phyloP scores from a whole-genome alignment of 441 rosid genomes.

The Adansonia rubrostipa region DNA sequence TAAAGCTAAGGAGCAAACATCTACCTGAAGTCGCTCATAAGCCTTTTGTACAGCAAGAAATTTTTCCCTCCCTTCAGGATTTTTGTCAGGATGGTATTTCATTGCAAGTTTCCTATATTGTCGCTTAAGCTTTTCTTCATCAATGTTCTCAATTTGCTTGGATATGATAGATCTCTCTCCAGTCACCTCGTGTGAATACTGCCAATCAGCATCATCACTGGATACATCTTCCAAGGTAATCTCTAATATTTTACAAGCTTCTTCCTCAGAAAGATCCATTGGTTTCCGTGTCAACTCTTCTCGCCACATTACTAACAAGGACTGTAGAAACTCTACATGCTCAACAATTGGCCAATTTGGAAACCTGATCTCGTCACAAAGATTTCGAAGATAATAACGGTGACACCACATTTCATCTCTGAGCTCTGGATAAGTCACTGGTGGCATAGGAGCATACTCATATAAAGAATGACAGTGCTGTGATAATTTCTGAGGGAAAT shows the following conservation, averaged over 20 bases:
- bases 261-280: conserved; percentile 99
- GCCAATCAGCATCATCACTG: conserved; percentile 50
- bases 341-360: conserved; percentile 99
- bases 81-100: conserved; percentile 99
- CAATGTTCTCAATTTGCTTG: conserved; percentile 93
- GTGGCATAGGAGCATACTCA: conserved; percentile 99
- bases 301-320: conserved; percentile 99
- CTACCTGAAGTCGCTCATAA: conserved; percentile 98
- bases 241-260: conserved; percentile 94
- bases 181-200: conserved; percentile 47
- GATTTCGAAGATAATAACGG: conserved; percentile 93
- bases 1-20: conserved; percentile 23
- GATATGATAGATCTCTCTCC: conserved; percentile 73
- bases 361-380: conserved; percentile 95
- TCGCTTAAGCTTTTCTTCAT: conserved; percentile 98
- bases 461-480: conserved; percentile 97
- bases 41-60: conserved; percentile 99
- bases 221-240: conserved; percentile 83
- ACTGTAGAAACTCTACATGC: conserved; percentile 98
- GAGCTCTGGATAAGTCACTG: conserved; percentile 98
- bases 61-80: conserved; percentile 99
- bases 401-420: conserved; percentile 99
- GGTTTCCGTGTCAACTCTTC: conserved; percentile 98
- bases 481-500: conserved; percentile 84
- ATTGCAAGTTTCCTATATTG: conserved; percentile 99